Conservation (phyloP, 129 eudicot genomes). For the Daucus carota region DNA sequence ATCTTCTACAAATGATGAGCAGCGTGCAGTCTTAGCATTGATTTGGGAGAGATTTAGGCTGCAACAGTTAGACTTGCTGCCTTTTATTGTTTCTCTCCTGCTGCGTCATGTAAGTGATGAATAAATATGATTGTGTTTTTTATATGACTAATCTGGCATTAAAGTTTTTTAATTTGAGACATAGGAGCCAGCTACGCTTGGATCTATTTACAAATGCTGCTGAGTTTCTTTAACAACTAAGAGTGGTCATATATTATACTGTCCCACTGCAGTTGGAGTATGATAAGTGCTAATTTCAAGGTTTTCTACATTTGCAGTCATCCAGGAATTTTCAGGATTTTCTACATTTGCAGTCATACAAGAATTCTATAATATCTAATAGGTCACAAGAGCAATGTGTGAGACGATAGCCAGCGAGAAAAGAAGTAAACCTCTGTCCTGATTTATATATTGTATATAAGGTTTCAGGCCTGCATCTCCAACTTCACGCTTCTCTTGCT, state of each 20-base stretch:
- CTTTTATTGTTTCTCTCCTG: constrained; percentile 91
- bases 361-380: constrained; percentile 71
- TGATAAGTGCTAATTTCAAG: constrained; percentile 31
- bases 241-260: not conserved
- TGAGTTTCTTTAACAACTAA: not conserved
- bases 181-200: not conserved
- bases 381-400: constrained; percentile 46
- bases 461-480: constrained; percentile 87
- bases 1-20: constrained; percentile 56
- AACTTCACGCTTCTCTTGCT: constrained; percentile 85
- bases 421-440: constrained; percentile 50
- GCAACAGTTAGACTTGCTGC: constrained; percentile 90
- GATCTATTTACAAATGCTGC: not conserved
- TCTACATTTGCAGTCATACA: no score
- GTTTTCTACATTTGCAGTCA: constrained; percentile 87
- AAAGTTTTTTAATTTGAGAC: not conserved
- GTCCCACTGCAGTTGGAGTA: no score
- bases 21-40: constrained; percentile 78
- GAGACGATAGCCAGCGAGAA: constrained; percentile 49
- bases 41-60: constrained; percentile 90
- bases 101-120: constrained; percentile 75
- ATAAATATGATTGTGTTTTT: not conserved
- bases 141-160: not conserved
- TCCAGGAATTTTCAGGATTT: no score
- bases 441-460: constrained; percentile 62